Evolutionary conservation across 306 rosid species (phyloP), one percentile per base, ranked within the genome.

Genomic region (Notholithocarpus densiflorus): DNA sequence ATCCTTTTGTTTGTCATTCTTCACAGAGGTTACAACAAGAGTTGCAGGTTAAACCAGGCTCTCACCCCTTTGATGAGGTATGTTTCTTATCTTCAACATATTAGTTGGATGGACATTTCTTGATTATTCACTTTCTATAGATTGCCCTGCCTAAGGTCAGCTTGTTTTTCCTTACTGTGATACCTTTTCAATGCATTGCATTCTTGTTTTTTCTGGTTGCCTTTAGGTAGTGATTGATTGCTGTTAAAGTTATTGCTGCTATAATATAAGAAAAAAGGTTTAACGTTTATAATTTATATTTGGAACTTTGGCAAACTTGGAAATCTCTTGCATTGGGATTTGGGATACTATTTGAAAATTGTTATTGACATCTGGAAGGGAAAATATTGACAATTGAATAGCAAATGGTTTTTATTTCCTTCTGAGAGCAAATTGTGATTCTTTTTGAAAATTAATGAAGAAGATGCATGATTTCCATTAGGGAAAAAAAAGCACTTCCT

Each of bases 21-120:
- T 45, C 77, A 75, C 90, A 95, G 98, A 91, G 81, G 37, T 83
- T 92, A 83, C 98, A 95, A 88, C 81, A 93, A 68, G 90, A 87
- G 32, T 82, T 95, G 62, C 76, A 24, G 84, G 82, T 88, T 61
- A 95, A 89, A 43, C 91, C 97, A 3, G 96, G 85, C 26, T 84
- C 94, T 79, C 97, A 79, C 83, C 88, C 98, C 71, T 95, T 95
- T 89, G 94, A 93, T 20, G 94, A 93, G 98, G 99, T 95, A 80
- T 72, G 79, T 71, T 4, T 74, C 56, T 37, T 72, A 26, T 82
- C 61, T 24, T 24, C 69, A 62, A n/a, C 77, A 53, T 56, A 68
- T 84, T 55, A 20, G 29, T 77, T 24, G 32, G 18, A 43, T 59
- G 62, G 48, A 21, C 37, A 69, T 64, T 64, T 24, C 23, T 73